Percentiles rank a stretch among this genome's conserved stretches.
Evolutionary conservation across 495 filamentous ascomycete genomes (phyloP).

Genomic region (Daldinia bambusicola): DNA sequence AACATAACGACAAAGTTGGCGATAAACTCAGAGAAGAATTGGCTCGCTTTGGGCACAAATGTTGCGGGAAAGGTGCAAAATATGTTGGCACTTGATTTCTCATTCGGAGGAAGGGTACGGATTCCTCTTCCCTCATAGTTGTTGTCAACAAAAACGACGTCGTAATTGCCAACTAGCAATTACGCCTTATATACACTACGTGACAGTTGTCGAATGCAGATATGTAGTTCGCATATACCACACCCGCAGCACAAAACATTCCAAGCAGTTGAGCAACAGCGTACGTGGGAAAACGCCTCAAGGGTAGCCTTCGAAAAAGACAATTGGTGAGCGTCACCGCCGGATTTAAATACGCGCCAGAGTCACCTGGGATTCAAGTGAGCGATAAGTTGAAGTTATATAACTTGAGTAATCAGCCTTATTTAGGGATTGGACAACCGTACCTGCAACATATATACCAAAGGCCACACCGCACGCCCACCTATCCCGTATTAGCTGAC

Average conservation of each 20-base stretch:
- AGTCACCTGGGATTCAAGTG: background rate
- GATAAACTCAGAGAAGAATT: slow-evolving; percentile 4
- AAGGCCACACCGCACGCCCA: slow-evolving; percentile 1
- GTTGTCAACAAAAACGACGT: background rate
- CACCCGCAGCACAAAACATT: slow-evolving; percentile 2
- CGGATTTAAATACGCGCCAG: background rate
- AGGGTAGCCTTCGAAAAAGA: background rate
- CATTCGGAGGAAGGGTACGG: background rate
- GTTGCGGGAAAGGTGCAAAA: slow-evolving; percentile 8
- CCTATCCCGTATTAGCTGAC: background rate
- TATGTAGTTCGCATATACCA: slow-evolving; percentile 2
- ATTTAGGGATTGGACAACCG: background rate
- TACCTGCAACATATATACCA: slow-evolving; percentile 8
- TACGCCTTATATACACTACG: too few relatives aligned
- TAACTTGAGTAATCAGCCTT: too few relatives aligned
- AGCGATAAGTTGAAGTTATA: too few relatives aligned
- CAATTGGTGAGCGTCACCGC: slow-evolving; percentile 4
- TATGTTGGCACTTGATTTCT: slow-evolving; percentile 1
- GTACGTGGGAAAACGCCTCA: background rate
- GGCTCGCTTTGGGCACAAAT: slow-evolving; percentile 5
- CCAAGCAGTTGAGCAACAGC: background rate
- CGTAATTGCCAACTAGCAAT: too few relatives aligned
- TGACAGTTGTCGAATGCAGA: background rate
- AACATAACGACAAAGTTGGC: slow-evolving; percentile 7
- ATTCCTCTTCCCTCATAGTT: background rate